Base-by-base conservation (phyloP, 805 yeast genomes). In the Aciculoconidium aculeatum region DNA sequence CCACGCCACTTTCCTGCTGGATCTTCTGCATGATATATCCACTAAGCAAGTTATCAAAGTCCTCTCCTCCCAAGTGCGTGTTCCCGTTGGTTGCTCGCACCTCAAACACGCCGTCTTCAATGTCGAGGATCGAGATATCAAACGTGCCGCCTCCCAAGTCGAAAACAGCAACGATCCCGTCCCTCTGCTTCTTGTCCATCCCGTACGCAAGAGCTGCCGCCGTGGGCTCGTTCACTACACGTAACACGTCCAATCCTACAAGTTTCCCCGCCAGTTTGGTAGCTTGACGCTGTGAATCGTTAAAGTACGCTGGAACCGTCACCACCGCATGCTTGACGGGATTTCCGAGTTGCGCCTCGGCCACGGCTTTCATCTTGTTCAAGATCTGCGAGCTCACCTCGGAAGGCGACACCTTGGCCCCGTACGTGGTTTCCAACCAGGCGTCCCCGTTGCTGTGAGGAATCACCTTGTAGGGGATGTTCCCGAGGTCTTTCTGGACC, bases 61-160 rank as follows among this genome's bases (percentile, higher is more conserved):
- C 94, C 55, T 82, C 90, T 37, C 94, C 94, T 44, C 94, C 94
- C 43, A 82, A 65, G 58, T 80, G 90, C 12, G 90, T 80, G 54
- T 82, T 80, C 44, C 94, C 94, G 51, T 81, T 80, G 18, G 94
- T 82, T 26, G 90, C 80, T 44, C 82, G 65, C 12, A 82, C 92
- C 55, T 81, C 88, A 51, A 82, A 81, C 9, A 82, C 84, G 39
- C 87, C 85, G 43, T 75, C 82, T 45, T 80, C 90, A 35, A 82
- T 80, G 42, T 81, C 85, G 40, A 82, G 60, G 34, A 82, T 67
- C 10, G 90, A 80, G 25, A 82, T 80, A 58, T 82, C 94, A 55
- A 82, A 82, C 22, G 92, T 82, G 36, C 92, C 92, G 36, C 92
- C 92, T 43, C 92, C 92, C 42, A 82, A 67, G 57, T 82, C 94